These are phyloP conservation scores for Fusarium illudens DNA, from an alignment of 2,329 filamentous ascomycete species.

Conservation along the genomic window DNA sequence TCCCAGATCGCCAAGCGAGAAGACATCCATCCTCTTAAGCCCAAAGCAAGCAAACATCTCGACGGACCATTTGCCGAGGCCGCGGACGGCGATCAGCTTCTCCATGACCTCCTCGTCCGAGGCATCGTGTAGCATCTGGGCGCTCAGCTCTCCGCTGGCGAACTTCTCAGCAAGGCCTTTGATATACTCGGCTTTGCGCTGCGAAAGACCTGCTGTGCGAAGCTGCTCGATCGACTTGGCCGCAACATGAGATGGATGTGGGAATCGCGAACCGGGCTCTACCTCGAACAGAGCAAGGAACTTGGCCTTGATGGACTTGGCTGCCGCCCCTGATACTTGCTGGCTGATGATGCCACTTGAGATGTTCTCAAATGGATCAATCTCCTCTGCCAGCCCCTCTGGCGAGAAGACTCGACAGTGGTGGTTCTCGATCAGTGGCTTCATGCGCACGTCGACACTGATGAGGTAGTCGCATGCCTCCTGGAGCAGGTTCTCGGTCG, in stretches of 20 bases:
- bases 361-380: constrained; percentile 88
- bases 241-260: constrained; percentile 77
- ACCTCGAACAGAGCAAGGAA: constrained; percentile 77
- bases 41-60: constrained; percentile 99
- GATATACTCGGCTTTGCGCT: constrained; percentile 96
- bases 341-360: constrained; percentile 92
- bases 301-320: constrained; percentile 85
- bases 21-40: constrained; percentile 94
- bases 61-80: constrained; percentile 88
- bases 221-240: constrained; percentile 70
- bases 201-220: constrained; percentile 86
- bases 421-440: constrained; percentile 75
- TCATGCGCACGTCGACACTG: constrained; percentile 75
- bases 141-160: constrained; percentile 74
- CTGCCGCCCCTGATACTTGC: constrained; percentile 93
- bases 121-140: constrained; percentile 77
- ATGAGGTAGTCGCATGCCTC: constrained; percentile 80
- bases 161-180: constrained; percentile 87
- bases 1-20: constrained; percentile 89
- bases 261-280: constrained; percentile 63
- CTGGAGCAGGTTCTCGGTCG: constrained; percentile 77
- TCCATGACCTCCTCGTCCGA: constrained; percentile 87
- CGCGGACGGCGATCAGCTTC: constrained; percentile 83
- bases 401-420: constrained; percentile 82
- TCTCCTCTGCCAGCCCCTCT: constrained; percentile 80